Percentiles rank a stretch among this genome's conserved stretches.
Conservation (phyloP, 805 yeast species). For the Kodamaea leandrae region DNA sequence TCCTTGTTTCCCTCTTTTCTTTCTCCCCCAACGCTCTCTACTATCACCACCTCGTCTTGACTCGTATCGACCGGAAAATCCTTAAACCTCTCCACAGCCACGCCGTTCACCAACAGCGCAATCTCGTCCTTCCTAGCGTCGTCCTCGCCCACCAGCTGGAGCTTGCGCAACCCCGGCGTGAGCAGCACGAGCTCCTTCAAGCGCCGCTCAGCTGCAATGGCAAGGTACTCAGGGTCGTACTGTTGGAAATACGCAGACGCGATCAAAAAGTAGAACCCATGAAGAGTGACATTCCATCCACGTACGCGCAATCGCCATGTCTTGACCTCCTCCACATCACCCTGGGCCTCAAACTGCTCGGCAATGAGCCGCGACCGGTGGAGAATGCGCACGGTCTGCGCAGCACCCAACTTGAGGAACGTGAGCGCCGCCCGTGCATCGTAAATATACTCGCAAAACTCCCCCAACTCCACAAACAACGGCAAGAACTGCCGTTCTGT, state of each 20-base stretch:
- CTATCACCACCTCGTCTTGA: slow-evolving; percentile 8
- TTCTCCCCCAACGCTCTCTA: neutral
- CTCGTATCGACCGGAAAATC: slow-evolving; percentile 6
- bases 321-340: slow-evolving; percentile 8
- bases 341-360: slow-evolving; percentile 9
- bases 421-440: slow-evolving; percentile 50
- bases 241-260: slow-evolving; percentile 70
- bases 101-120: slow-evolving; percentile 22
- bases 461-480: slow-evolving; percentile 59
- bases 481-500: slow-evolving; percentile 49
- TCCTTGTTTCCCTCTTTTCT: neutral
- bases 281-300: slow-evolving; percentile 58
- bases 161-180: slow-evolving; percentile 8
- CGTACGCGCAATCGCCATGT: slow-evolving; percentile 34
- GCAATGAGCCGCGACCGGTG: slow-evolving; percentile 21
- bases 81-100: slow-evolving; percentile 11
- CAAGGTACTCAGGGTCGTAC: slow-evolving; percentile 34
- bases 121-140: slow-evolving; percentile 18
- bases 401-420: slow-evolving; percentile 42
- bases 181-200: slow-evolving; percentile 5
- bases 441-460: slow-evolving; percentile 57
- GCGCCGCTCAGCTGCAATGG: slow-evolving; percentile 19
- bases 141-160: slow-evolving; percentile 10
- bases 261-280: slow-evolving; percentile 72
- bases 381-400: slow-evolving; percentile 26